These are phyloP conservation scores for Naganishia albida DNA, from an alignment of 1,284 basidiomycete genomes.

Conservation along the genomic window DNA sequence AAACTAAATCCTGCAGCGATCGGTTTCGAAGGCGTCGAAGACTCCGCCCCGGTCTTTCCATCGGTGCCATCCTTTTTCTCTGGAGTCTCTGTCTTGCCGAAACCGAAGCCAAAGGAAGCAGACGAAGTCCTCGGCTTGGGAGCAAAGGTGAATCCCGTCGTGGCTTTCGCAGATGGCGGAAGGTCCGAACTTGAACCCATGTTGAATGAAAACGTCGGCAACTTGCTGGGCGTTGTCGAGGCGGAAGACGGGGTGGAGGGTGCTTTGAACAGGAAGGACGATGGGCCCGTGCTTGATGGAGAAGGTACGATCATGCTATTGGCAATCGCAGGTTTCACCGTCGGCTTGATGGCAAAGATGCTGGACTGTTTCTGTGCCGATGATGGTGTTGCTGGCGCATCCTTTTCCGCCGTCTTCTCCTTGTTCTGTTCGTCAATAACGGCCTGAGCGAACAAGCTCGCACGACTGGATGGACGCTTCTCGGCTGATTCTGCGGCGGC, in stretches of 20 bases:
- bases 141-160: slow-evolving; percentile 31
- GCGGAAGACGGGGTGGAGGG: background rate
- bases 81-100: slow-evolving; percentile 30
- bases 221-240: slow-evolving; percentile 44
- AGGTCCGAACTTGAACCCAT: slow-evolving; percentile 33
- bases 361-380: slow-evolving; percentile 32
- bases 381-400: slow-evolving; percentile 24
- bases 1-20: slow-evolving; percentile 30
- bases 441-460: slow-evolving; percentile 43
- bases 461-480: slow-evolving; percentile 42
- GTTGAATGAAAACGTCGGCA: slow-evolving; percentile 39
- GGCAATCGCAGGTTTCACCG: slow-evolving; percentile 32
- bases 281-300: background rate
- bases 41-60: background rate
- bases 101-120: slow-evolving; percentile 38
- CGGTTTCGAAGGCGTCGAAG: slow-evolving; percentile 29
- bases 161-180: slow-evolving; percentile 32
- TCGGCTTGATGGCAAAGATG: slow-evolving; percentile 48
- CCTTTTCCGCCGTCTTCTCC: slow-evolving; percentile 13
- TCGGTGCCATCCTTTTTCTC: background rate
- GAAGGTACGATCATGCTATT: slow-evolving; percentile 27
- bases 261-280: slow-evolving; percentile 38
- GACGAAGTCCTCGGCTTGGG: slow-evolving; percentile 35
- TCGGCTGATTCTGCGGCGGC: slow-evolving; percentile 24
- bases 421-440: slow-evolving; percentile 42